Evolutionary conservation across 106 monocot genomes (phyloP).

Genomic region (Ottelia alismoides): DNA sequence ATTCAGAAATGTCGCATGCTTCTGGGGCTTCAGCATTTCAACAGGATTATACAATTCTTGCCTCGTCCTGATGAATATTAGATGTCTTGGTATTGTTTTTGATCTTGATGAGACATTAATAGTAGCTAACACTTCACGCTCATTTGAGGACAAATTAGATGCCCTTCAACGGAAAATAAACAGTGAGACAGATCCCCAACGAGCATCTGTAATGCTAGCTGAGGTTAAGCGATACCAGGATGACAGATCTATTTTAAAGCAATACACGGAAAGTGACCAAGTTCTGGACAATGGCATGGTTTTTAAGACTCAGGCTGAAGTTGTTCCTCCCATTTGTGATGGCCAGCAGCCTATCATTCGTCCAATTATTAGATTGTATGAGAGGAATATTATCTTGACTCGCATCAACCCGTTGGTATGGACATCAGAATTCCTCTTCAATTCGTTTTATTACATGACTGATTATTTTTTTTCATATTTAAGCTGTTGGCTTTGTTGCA

Average conservation of each 20-base stretch:
- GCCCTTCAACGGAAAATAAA: slow-evolving; percentile 66
- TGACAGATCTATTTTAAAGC: slow-evolving; percentile 86
- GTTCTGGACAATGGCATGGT: slow-evolving; percentile 81
- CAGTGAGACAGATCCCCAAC: slow-evolving; percentile 68
- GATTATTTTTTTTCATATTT: too few species aligned
- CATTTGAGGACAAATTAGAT: slow-evolving; percentile 93
- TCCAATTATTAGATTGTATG: slow-evolving; percentile 83
- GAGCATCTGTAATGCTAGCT: slow-evolving; percentile 54
- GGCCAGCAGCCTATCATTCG: slow-evolving; percentile 65
- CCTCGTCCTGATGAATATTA: slow-evolving; percentile 71
- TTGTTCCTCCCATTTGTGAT: slow-evolving; percentile 73
- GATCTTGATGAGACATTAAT: slow-evolving; percentile 97
- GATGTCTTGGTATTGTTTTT: slow-evolving; percentile 97
- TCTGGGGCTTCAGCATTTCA: slow-evolving; percentile 71
- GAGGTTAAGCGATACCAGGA: slow-evolving; percentile 99
- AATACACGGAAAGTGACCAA: slow-evolving; percentile 84
- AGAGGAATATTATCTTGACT: slow-evolving; percentile 82
- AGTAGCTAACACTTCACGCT: slow-evolving; percentile 92
- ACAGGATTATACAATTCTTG: slow-evolving; percentile 67
- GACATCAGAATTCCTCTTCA: too few species aligned
- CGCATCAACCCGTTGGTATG: slow-evolving; percentile 90
- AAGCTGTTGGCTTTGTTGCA: too few species aligned
- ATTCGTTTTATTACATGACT: too few species aligned
- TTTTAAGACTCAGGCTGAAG: slow-evolving; percentile 66
- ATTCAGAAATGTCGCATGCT: slow-evolving; percentile 39